Percentiles rank a stretch among this genome's conserved stretches.
These are phyloP conservation scores for Ascochyta clinopodiicola DNA, from an alignment of 2,329 filamentous ascomycete species.

Conservation along the genomic window DNA sequence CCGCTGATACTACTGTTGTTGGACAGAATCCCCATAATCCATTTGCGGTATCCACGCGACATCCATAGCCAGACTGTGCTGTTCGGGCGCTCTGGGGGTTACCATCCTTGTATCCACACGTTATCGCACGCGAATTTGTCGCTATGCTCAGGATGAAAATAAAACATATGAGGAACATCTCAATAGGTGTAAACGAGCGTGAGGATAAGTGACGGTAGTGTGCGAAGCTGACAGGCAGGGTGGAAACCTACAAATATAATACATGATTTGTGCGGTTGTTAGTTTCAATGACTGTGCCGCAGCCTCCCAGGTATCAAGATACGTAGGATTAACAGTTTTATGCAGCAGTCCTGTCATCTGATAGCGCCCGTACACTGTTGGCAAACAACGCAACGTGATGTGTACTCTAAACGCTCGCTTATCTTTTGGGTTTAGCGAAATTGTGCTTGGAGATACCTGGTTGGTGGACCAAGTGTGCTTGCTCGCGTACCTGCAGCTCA, in stretches of 20 bases:
- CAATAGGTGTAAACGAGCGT: not conserved
- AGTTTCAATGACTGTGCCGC: slow-evolving; percentile 3
- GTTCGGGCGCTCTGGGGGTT: slow-evolving; percentile 12
- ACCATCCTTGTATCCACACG: slow-evolving; percentile 23
- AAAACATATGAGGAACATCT: not conserved
- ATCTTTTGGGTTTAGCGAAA: slow-evolving; percentile 8
- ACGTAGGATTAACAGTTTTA: not conserved
- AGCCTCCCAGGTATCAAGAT: not conserved
- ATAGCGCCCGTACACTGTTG: not conserved
- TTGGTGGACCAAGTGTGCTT: slow-evolving; percentile 7
- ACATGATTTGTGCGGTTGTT: slow-evolving; percentile 6
- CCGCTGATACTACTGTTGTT: slow-evolving; percentile 17
- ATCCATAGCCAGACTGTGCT: slow-evolving; percentile 16
- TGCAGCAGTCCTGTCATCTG: not conserved
- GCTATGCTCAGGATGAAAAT: slow-evolving; percentile 7
- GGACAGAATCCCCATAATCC: slow-evolving; percentile 28
- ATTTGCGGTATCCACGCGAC: slow-evolving; percentile 21
- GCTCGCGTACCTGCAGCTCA: slow-evolving; percentile 1
- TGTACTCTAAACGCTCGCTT: slow-evolving; percentile 5
- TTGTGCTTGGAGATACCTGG: slow-evolving; percentile 4
- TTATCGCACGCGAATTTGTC: slow-evolving; percentile 12
- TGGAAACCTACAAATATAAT: not conserved
- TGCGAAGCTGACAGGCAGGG: not conserved
- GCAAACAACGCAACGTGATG: slow-evolving; percentile 1
- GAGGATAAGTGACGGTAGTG: not conserved